Base-by-base conservation (phyloP, 2,329 filamentous ascomycete genomes). In the Tolypocladium pustulatum region DNA sequence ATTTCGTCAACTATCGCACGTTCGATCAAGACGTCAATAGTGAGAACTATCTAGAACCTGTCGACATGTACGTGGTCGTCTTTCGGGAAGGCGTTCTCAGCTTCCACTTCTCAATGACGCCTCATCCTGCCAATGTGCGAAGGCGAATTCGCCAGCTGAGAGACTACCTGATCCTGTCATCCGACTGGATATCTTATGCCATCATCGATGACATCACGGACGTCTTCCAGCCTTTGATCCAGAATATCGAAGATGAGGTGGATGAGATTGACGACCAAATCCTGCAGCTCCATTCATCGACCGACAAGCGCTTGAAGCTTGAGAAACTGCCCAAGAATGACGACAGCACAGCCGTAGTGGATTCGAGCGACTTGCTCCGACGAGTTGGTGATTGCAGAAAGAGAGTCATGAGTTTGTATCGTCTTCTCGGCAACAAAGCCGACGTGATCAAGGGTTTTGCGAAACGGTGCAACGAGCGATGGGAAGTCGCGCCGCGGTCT, bases 401-500 rank as follows among this genome's bases (percentile, higher is more conserved):
- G 79, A 93, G 93, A 71, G 94, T 99, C 63, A 99, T 99, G 92
- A 88, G 89, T 40, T 78, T 99, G 54, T 97, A 97, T 71, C 84
- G 94, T 56, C 78, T 99, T 52, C 78, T 99, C 22, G 94, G 94
- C 58, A 97, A 96, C 74, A 99, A 99, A 75, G 94, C 94, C 55
- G 94, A 99, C 72, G 94, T 99, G 60, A 97, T 99, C 79, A 97
- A 97, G 76, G 94, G 94, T 1, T 99, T 99, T 68, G 94, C 94
- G 6, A 99, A 99, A 76, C 83, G 94, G 17, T 99, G 94, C 76
- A 99, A 97, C 69, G 93, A 99, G 77, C 89, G 95, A 64, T 99
- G 92, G 91, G 90, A 97, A 66, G 90, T 99, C 60, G 93, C 94
- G 7, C 94, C 94, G 13, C 84, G 92, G 62, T 94, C 89, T 38